Conservation (phyloP, 2,329 filamentous ascomycete genomes). For the Chalaropsis ovoidea region DNA sequence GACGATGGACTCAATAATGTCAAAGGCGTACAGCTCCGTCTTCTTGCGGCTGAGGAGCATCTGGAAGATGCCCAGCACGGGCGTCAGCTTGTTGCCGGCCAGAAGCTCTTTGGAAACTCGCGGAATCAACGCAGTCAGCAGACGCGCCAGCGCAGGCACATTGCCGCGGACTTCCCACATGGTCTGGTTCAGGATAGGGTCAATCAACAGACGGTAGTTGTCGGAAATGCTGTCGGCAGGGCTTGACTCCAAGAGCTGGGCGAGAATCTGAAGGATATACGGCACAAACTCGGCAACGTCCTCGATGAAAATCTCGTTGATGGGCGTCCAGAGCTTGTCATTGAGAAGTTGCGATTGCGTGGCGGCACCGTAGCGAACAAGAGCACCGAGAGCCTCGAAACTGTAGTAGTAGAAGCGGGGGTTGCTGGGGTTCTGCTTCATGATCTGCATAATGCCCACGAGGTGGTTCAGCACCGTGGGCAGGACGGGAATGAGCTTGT, state of each 20-base stretch:
- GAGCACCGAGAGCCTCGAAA: constrained; percentile 85
- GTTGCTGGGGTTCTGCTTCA: constrained; percentile 91
- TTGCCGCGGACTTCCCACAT: constrained; percentile 92
- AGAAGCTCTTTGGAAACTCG: constrained; percentile 64
- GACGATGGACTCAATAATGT: constrained; percentile 74
- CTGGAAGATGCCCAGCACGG: constrained; percentile 91
- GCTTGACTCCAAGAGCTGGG: constrained; percentile 79
- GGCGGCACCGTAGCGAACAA: constrained; percentile 59
- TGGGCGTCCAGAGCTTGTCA: constrained; percentile 69
- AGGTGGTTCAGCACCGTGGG: constrained; percentile 76
- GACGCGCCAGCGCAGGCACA: constrained; percentile 76
- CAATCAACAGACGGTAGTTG: constrained; percentile 70
- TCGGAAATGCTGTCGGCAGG: constrained; percentile 66
- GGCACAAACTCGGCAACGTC: constrained; percentile 91
- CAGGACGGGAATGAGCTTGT: constrained; percentile 61
- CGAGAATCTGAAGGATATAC: constrained; percentile 92
- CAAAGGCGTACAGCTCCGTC: constrained; percentile 78
- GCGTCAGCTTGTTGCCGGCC: constrained; percentile 69
- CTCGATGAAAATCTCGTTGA: constrained; percentile 67
- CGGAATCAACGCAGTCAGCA: constrained; percentile 74
- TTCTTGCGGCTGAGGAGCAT: constrained; percentile 72
- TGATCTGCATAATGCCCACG: constrained; percentile 80
- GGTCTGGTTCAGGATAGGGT: constrained; percentile 65
- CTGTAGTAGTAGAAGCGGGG: constrained; percentile 98
- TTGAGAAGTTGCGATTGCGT: constrained; percentile 65